These are phyloP conservation scores for Magnaporthales sp. DNA, from an alignment of 2,329 filamentous ascomycete genomes.

Conservation along the genomic window DNA sequence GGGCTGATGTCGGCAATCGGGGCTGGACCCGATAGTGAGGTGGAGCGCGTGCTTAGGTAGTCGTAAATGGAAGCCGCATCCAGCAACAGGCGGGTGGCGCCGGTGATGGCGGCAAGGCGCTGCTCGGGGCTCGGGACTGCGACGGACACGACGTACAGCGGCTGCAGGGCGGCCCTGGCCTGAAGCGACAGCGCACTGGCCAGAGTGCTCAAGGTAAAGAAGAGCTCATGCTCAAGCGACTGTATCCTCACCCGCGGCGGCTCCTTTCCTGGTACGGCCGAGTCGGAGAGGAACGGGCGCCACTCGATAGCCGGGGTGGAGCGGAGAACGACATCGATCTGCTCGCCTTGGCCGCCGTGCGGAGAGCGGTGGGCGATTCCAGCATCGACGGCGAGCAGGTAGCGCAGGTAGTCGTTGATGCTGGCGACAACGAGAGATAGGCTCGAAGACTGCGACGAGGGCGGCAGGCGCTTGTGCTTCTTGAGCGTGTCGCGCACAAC, in stretches of 20 bases:
- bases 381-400: conserved; percentile 68
- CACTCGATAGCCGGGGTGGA: conserved; percentile 63
- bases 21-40: conserved; percentile 22
- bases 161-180: conserved; percentile 63
- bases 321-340: conserved; percentile 58
- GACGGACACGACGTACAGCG: conserved; percentile 58
- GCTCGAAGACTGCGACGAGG: conserved; percentile 59
- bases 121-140: conserved; percentile 55
- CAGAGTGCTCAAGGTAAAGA: conserved; percentile 68
- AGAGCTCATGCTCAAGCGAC: conserved; percentile 75
- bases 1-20: conserved; percentile 47
- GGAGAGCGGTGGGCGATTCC: conserved; percentile 52
- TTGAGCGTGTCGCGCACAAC: conserved; percentile 79
- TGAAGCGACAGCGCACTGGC: conserved; percentile 66
- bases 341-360: conserved; percentile 40
- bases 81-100: conserved; percentile 69
- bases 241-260: conserved; percentile 58
- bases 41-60: conserved; percentile 54
- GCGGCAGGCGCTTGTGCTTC: conserved; percentile 77
- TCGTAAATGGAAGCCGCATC: conserved; percentile 72
- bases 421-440: conserved; percentile 61
- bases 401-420: conserved; percentile 73
- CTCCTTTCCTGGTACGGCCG: conserved; percentile 47
- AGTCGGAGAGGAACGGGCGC: conserved; percentile 68
- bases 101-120: conserved; percentile 59